Percentiles rank a stretch among this genome's conserved stretches.
These are phyloP conservation scores for Termitomyces sp. DNA, from an alignment of 768 basidiomycete genomes.

Conservation along the genomic window DNA sequence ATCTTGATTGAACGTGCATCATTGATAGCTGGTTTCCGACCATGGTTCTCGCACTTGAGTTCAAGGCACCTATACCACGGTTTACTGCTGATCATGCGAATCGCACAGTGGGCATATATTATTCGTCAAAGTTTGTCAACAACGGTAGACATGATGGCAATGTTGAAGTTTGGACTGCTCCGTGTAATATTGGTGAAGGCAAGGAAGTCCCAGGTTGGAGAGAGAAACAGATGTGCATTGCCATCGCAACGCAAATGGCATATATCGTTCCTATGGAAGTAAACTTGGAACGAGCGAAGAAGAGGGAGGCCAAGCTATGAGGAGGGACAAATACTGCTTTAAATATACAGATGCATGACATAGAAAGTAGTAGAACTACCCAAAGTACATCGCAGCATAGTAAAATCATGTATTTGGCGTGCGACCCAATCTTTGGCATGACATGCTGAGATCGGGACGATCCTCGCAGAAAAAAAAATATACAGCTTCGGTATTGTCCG, in stretches of 20 bases:
- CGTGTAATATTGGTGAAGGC: constrained; percentile 46
- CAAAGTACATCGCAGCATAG: not conserved
- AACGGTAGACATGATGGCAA: constrained; percentile 52
- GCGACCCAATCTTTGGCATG: too few relatives aligned
- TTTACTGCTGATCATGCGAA: constrained; percentile 32
- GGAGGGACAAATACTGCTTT: not conserved
- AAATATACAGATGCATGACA: not conserved
- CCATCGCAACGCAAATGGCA: constrained; percentile 56
- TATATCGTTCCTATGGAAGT: constrained; percentile 39
- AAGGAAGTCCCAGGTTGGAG: constrained; percentile 43
- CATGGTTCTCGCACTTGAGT: constrained; percentile 53
- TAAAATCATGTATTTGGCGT: not conserved
- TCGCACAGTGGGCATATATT: constrained; percentile 55
- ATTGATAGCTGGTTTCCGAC: constrained; percentile 42
- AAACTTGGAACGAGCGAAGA: constrained; percentile 25
- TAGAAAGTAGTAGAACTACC: not conserved
- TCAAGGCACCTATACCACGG: constrained; percentile 52
- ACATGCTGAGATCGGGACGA: too few relatives aligned
- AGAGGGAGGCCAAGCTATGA: constrained; percentile 17
- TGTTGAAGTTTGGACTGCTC: constrained; percentile 65
- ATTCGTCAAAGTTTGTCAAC: constrained; percentile 43
- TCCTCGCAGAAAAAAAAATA: too few relatives aligned
- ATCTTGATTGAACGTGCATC: not conserved
- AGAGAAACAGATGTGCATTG: constrained; percentile 59
- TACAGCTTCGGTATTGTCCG: too few relatives aligned